Evolutionary conservation across 495 filamentous ascomycete species (phyloP).

Genomic region (Chaetomidium leptoderma): DNA sequence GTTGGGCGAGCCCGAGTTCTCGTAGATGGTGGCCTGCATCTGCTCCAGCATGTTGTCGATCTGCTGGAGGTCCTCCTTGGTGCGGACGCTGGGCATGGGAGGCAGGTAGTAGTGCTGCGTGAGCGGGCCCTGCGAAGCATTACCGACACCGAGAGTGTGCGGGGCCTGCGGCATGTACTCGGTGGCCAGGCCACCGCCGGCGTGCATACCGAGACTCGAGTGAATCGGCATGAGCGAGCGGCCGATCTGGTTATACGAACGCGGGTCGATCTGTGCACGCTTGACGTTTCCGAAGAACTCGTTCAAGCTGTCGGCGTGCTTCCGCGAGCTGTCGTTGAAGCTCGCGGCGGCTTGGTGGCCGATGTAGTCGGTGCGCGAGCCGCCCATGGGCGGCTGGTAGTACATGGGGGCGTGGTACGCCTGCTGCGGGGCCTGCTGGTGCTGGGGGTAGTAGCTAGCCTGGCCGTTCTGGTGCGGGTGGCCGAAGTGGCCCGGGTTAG

Average conservation of each 20-base stretch:
- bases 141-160: constrained; percentile 43
- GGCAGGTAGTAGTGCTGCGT: constrained; percentile 74
- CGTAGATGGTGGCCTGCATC: constrained; percentile 91
- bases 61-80: constrained; percentile 86
- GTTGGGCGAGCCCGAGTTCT: constrained; percentile 62
- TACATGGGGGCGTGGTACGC: constrained; percentile 55
- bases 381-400: constrained; percentile 56
- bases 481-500: constrained; percentile 49
- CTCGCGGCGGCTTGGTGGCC: constrained; percentile 49
- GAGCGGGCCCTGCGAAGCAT: constrained; percentile 53
- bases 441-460: constrained; percentile 52
- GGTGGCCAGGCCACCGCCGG: constrained; percentile 55
- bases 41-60: constrained; percentile 92
- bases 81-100: constrained; percentile 77
- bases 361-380: constrained; percentile 43
- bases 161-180: constrained; percentile 62
- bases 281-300: constrained; percentile 92
- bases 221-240: constrained; percentile 73
- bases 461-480: constrained; percentile 47
- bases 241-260: constrained; percentile 75
- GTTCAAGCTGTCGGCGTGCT: constrained; percentile 82
- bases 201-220: constrained; percentile 58
- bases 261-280: constrained; percentile 79
- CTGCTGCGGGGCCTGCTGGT: constrained; percentile 59
- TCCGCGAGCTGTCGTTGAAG: constrained; percentile 59